phyloP scores from a whole-genome alignment of 257 asterid species.

The Nicotiana attenuata region DNA sequence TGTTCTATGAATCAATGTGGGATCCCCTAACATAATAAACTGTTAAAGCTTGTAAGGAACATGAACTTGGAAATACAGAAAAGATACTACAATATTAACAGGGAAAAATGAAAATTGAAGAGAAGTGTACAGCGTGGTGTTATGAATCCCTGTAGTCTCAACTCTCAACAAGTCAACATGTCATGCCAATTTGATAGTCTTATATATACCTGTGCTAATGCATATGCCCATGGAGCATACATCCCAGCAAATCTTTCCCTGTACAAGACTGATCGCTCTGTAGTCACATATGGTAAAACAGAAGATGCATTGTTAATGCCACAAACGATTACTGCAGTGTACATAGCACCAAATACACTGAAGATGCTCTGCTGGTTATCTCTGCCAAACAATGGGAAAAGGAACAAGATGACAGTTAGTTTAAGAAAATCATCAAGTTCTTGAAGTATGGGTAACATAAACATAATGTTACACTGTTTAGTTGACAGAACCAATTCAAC shows the following conservation, averaged over 20 bases:
- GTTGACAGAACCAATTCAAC: background rate
- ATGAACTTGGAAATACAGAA: too few relatives aligned
- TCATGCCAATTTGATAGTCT: background rate
- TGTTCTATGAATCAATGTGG: too few relatives aligned
- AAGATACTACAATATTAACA: too few relatives aligned
- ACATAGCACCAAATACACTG: constrained; percentile 42
- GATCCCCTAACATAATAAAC: too few relatives aligned
- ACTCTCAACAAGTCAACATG: background rate
- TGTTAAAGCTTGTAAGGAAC: too few relatives aligned
- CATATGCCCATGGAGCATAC: constrained; percentile 45
- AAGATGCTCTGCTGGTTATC: constrained; percentile 41
- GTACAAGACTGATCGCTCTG: constrained; percentile 38
- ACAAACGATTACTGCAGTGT: constrained; percentile 29
- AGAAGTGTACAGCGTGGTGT: too few relatives aligned
- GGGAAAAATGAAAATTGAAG: too few relatives aligned
- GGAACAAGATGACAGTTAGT: background rate
- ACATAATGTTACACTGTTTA: too few relatives aligned
- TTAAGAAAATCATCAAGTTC: background rate
- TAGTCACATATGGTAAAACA: constrained; percentile 34
- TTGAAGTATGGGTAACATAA: too few relatives aligned
- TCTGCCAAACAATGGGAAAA: constrained; percentile 15
- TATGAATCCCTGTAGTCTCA: too few relatives aligned
- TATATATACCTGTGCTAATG: constrained; percentile 40
- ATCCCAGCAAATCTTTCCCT: constrained; percentile 46
- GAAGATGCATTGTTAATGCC: constrained; percentile 41